phyloP scores from a whole-genome alignment of 768 basidiomycete species.

The Rhizopogon rudus region DNA sequence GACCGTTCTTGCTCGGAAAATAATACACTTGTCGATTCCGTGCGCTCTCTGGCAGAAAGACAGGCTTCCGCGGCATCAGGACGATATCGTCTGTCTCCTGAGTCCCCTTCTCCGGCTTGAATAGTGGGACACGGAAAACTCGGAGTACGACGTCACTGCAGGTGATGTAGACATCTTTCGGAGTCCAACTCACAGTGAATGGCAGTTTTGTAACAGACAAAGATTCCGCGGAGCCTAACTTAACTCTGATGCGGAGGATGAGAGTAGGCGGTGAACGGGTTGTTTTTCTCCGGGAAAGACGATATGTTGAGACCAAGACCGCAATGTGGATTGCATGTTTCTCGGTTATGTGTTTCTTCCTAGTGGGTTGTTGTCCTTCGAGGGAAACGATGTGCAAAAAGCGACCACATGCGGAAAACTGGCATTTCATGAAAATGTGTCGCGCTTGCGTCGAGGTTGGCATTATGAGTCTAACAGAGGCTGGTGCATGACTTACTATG shows the following conservation, averaged over 20 bases:
- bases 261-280: background rate
- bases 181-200: constrained; percentile 22
- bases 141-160: constrained; percentile 9
- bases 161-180: constrained; percentile 19
- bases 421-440: background rate
- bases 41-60: constrained; percentile 20
- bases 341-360: background rate
- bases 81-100: constrained; percentile 1
- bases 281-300: background rate
- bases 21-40: constrained; percentile 14
- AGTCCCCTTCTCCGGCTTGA: constrained; percentile 5
- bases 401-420: background rate
- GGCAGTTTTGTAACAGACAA: constrained; percentile 18
- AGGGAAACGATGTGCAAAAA: background rate
- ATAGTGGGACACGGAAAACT: constrained; percentile 18
- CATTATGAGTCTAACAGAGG: background rate
- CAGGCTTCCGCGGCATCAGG: constrained; percentile 11
- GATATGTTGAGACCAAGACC: background rate
- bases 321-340: background rate
- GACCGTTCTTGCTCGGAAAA: constrained; percentile 11
- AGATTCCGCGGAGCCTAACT: background rate
- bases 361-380: background rate
- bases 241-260: background rate
- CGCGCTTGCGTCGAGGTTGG: background rate
- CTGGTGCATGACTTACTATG: constrained; percentile 12